Percentiles rank a stretch among this genome's conserved stretches.
These are phyloP conservation scores for Quercus alba DNA, from an alignment of 306 rosid genomes.

Conservation along the genomic window DNA sequence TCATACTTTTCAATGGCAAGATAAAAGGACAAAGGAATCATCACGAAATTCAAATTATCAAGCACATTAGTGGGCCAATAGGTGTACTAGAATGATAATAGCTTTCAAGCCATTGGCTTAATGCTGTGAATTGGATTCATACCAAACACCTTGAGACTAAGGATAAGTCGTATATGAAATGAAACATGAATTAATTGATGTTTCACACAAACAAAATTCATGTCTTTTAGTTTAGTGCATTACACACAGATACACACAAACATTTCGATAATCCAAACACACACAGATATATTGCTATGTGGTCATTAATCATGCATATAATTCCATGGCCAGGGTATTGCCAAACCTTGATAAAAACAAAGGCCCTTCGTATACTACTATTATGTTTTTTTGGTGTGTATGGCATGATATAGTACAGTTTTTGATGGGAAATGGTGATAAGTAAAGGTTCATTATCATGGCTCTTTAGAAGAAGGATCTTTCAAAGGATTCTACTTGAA, in stretches of 20 bases:
- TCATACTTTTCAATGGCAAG: neutral
- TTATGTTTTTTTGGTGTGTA: neutral
- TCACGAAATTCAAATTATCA: neutral
- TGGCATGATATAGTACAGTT: neutral
- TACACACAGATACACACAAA: neutral
- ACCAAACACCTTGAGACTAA: neutral
- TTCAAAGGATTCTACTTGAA: neutral
- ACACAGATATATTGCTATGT: neutral
- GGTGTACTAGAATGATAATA: neutral
- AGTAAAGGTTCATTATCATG: neutral
- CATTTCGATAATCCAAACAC: neutral
- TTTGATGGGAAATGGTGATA: neutral
- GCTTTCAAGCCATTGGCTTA: neutral
- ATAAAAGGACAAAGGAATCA: neutral
- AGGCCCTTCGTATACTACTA: too few species aligned
- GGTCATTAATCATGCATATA: neutral
- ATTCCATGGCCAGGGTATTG: neutral
- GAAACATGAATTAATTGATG: too few species aligned
- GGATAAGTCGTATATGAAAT: too few species aligned
- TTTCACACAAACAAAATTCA: neutral
- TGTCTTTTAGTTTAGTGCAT: slow-evolving; percentile 1
- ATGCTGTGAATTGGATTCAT: neutral
- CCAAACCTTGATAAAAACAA: neutral
- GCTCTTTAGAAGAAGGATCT: neutral
- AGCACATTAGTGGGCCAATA: neutral